Evolutionary conservation across 208 protist species (phyloP).

Genomic region (Phytomonas francai): DNA sequence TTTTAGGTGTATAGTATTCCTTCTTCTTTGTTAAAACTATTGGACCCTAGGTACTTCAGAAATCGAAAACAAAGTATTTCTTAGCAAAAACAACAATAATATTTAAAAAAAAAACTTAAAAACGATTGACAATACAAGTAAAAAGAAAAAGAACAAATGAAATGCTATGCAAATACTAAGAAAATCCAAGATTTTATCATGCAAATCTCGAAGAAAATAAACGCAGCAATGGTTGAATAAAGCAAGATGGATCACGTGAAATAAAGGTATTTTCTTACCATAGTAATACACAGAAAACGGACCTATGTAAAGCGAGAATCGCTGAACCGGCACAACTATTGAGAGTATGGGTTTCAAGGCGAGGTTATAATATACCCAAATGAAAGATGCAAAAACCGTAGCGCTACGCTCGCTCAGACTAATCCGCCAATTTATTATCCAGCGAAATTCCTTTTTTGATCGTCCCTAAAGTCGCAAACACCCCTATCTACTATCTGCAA

Average conservation of each 20-base stretch:
- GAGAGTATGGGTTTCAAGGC: neutral
- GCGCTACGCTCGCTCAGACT: neutral
- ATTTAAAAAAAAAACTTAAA: neutral
- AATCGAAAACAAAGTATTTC: neutral
- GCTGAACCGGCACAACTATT: neutral
- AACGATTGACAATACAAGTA: neutral
- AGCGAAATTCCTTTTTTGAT: neutral
- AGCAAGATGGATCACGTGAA: neutral
- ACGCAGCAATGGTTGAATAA: neutral
- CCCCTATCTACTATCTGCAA: neutral
- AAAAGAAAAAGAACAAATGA: neutral
- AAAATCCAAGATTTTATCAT: neutral
- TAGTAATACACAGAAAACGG: neutral
- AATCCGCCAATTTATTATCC: neutral
- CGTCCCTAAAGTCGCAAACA: neutral
- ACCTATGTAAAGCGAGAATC: neutral
- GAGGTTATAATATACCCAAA: neutral
- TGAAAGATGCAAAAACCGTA: neutral
- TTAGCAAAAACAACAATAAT: neutral
- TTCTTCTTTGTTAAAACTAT: constrained; percentile 12
- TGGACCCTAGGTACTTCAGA: neutral
- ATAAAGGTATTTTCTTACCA: neutral
- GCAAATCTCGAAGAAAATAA: neutral
- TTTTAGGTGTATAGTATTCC: constrained; percentile 1
- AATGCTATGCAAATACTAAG: neutral